These are phyloP conservation scores for Linnemannia elongata DNA, from an alignment of 192 early-diverging fungal species.

Conservation along the genomic window DNA sequence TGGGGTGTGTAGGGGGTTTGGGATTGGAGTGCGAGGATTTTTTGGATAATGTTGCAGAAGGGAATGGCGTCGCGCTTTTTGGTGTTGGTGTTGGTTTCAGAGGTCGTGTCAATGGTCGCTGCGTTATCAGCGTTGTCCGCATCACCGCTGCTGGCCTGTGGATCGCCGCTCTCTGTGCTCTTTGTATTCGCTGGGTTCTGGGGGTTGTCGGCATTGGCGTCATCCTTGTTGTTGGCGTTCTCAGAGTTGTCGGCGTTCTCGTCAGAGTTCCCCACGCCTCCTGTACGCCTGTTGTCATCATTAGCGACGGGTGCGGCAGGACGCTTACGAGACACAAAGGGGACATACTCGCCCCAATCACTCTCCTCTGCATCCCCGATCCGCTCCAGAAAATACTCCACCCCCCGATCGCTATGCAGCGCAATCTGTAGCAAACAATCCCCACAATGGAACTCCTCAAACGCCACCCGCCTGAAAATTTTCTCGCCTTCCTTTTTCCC, in stretches of 20 bases:
- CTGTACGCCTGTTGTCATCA: background rate
- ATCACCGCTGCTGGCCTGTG: background rate
- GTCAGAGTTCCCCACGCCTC: background rate
- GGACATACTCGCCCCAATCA: constrained; percentile 24
- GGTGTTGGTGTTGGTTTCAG: background rate
- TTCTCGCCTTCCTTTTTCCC: background rate
- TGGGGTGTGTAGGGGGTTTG: background rate
- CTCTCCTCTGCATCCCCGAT: constrained; percentile 6
- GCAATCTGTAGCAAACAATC: constrained; percentile 49
- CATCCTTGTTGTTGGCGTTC: background rate
- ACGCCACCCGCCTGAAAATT: constrained; percentile 44
- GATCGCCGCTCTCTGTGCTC: too few species aligned
- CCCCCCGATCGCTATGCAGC: constrained; percentile 23
- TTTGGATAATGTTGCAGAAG: background rate
- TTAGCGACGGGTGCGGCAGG: background rate
- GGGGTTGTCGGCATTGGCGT: background rate
- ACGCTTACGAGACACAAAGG: constrained; percentile 23
- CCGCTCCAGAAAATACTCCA: constrained; percentile 12
- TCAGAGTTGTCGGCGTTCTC: background rate
- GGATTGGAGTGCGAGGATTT: background rate
- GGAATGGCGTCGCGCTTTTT: background rate
- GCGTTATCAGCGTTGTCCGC: background rate
- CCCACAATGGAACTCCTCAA: constrained; percentile 48
- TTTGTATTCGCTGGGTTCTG: too few species aligned
- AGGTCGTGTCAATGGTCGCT: too few species aligned